Percentiles rank a stretch among this genome's conserved stretches.
These are phyloP conservation scores for Verticillium klebahnii DNA, from an alignment of 2,329 filamentous ascomycete species.

Conservation along the genomic window DNA sequence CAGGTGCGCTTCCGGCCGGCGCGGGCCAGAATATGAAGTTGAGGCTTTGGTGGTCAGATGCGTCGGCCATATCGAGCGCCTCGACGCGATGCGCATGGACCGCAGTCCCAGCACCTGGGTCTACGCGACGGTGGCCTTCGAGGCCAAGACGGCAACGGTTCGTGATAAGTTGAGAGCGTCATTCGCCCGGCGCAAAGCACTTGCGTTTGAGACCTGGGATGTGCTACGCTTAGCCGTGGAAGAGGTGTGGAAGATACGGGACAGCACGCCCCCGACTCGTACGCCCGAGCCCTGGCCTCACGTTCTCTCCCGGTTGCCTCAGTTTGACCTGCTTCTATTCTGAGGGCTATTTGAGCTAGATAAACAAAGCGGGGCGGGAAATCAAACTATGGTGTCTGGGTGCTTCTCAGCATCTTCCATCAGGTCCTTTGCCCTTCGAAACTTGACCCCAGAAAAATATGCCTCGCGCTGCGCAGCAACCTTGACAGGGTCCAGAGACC, in stretches of 20 bases:
- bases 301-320: not conserved
- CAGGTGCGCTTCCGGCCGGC: conserved; percentile 2
- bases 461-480: conserved; percentile 8
- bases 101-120: conserved; percentile 3
- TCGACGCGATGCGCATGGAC: not conserved
- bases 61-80: conserved; percentile 2
- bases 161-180: not conserved
- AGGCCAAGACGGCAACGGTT: not conserved
- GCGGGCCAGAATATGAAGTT: not conserved
- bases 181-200: not conserved
- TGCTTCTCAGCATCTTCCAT: conserved; percentile 1
- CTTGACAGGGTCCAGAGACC: conserved; percentile 4
- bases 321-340: not conserved
- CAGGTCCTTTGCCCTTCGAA: not conserved
- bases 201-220: not conserved
- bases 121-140: not conserved
- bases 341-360: not conserved
- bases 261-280: not conserved
- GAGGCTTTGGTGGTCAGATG: not conserved
- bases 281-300: not conserved
- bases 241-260: not conserved
- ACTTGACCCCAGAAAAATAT: conserved; percentile 5
- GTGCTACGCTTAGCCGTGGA: not conserved
- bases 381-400: not conserved
- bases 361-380: not conserved